These are phyloP conservation scores for Penicillium sp. DNA, from an alignment of 2,329 filamentous ascomycete genomes.

Conservation along the genomic window DNA sequence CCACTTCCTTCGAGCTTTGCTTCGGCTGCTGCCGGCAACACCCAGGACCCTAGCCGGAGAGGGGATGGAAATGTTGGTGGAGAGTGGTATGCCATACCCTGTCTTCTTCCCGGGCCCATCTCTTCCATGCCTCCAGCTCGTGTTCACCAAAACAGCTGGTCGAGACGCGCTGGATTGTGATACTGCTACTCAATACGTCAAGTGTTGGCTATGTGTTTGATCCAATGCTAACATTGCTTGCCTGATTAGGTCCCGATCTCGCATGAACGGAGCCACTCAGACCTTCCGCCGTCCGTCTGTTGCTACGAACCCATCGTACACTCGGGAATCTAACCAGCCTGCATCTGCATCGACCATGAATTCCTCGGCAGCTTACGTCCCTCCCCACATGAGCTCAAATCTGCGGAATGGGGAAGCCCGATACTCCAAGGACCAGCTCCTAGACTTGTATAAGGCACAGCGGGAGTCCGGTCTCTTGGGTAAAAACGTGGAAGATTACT, in stretches of 20 bases:
- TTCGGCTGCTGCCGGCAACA: slow-evolving; percentile 73
- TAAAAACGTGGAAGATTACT: slow-evolving; percentile 61
- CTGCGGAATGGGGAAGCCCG: slow-evolving; percentile 55
- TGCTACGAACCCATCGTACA: slow-evolving; percentile 49
- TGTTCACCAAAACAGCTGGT: background rate
- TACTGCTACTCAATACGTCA: background rate
- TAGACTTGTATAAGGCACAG: slow-evolving; percentile 64
- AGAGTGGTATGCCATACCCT: slow-evolving; percentile 59
- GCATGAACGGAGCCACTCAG: slow-evolving; percentile 60
- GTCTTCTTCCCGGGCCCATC: background rate
- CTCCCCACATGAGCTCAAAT: slow-evolving; percentile 54
- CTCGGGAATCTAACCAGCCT: slow-evolving; percentile 39
- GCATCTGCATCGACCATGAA: slow-evolving; percentile 39
- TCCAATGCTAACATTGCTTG: slow-evolving; percentile 16
- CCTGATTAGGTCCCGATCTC: slow-evolving; percentile 50
- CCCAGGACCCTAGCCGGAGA: slow-evolving; percentile 55
- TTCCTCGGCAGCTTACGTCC: slow-evolving; percentile 49
- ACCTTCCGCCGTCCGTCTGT: slow-evolving; percentile 61
- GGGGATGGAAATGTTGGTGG: slow-evolving; percentile 55
- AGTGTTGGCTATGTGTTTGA: slow-evolving; percentile 3
- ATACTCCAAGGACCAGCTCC: slow-evolving; percentile 72
- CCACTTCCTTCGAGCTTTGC: slow-evolving; percentile 78
- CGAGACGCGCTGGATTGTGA: background rate
- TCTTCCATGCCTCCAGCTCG: too few species aligned
- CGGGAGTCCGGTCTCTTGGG: slow-evolving; percentile 50